Evolutionary conservation across 1,284 basidiomycete species (phyloP), one percentile per base, ranked within the genome.

Genomic region (Tilletia indica): DNA sequence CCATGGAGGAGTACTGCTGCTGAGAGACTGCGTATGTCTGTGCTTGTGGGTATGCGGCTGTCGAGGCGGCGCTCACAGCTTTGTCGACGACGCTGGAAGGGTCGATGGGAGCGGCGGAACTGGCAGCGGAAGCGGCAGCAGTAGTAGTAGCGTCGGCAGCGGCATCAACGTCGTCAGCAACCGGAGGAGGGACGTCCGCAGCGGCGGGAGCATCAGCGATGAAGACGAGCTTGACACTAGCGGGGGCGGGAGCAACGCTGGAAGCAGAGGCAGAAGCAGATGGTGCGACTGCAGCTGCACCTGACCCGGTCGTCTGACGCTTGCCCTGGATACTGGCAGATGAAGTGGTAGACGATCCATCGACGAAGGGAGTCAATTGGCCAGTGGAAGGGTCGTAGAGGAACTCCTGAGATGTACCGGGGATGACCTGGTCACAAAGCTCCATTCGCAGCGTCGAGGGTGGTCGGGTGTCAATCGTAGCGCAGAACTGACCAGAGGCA

Each of bases 191-290:
- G 54, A 34, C n/a, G 31, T 56, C 54, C 9, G 31, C 54, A 21
- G 31, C 31, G 9, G 54, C 31, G 54, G 54, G 9, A 21, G 54
- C 56, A 58, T 67, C 64, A 39, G 64, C 38, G 38, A 67, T 67
- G 64, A 67, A 67, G 64, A 67, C 64, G 64, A 67, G 64, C 64
- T 67, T 67, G 12, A 67, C 64, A 39, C 64, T 58, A 14, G 56
- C 64, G 38, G 64, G 45, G 3, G 38, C 45, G 16, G 64, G 19
- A 6, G 6, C 64, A 25, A 25, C 64, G n/a, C n/a, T 67, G 12
- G 64, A 16, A 9, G 64, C 38, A 42, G 64, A 39, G 31, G 64
- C 45, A 2, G 31, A 25, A 19, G 54, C 31, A 34, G 9, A 8
- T 9, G n/a, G n/a, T 34, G n/a, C 8, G 21, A 9, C 21, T 56